Evolutionary conservation across 75 land plant genomes (phyloP).

Genomic region (Selaginella tamariscina): DNA sequence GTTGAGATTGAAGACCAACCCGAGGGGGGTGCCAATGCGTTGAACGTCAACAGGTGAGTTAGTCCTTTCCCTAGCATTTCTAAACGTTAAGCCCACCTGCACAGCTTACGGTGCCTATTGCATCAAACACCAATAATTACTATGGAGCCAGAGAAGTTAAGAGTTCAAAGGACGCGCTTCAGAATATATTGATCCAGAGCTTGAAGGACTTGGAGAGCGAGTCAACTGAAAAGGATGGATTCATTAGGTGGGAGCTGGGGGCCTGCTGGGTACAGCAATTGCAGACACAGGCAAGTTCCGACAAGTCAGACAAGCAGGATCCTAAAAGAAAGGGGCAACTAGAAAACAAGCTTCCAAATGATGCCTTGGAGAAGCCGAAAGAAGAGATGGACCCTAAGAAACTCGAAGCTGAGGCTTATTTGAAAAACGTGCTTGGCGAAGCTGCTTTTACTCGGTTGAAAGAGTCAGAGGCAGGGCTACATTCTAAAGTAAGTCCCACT

Average conservation of each 20-base stretch:
- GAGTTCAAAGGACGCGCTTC: constrained; percentile 32
- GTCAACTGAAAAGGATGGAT: constrained; percentile 18
- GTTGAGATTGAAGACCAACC: constrained; percentile 52
- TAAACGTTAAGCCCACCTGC: not conserved
- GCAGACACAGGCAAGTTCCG: constrained; percentile 49
- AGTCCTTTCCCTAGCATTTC: not conserved
- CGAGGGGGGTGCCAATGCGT: constrained; percentile 83
- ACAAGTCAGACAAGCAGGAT: not conserved
- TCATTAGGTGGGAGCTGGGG: constrained; percentile 88
- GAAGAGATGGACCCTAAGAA: constrained; percentile 10
- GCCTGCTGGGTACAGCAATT: constrained; percentile 96
- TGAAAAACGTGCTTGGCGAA: constrained; percentile 43
- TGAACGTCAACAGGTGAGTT: constrained; percentile 74
- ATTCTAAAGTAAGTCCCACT: constrained; percentile 41
- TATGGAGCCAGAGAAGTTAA: constrained; percentile 32
- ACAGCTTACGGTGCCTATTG: constrained; percentile 61
- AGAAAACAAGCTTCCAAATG: not conserved
- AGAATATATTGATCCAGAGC: constrained; percentile 47
- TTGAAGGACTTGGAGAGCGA: constrained; percentile 47
- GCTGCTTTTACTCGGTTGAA: constrained; percentile 48
- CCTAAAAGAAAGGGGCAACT: not conserved
- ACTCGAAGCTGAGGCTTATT: constrained; percentile 21
- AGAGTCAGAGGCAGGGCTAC: constrained; percentile 65
- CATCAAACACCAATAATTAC: constrained; percentile 25
- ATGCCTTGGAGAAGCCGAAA: constrained; percentile 13